Base-by-base conservation (phyloP, 495 filamentous ascomycete genomes). In the Podospora pseudopauciseta region DNA sequence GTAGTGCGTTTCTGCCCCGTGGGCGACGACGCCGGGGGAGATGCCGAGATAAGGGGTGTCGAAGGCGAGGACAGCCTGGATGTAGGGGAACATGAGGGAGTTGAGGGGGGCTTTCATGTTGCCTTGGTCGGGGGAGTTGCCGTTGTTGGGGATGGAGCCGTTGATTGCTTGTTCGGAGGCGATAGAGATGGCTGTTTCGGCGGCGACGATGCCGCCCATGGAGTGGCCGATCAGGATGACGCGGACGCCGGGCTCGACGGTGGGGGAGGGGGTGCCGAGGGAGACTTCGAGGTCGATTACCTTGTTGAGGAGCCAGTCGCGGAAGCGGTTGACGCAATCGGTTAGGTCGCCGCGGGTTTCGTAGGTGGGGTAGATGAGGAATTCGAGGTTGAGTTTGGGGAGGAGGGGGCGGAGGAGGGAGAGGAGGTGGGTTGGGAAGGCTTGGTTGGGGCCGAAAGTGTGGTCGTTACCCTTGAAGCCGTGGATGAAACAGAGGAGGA, bases 141-240 rank as follows among this genome's bases (percentile, higher is more conserved):
- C 68, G 64, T 75, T 69, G 20, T 77, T 70, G 27, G 74, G 63
- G 62, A 68, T 74, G 66, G 70, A 69, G 61, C 71, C 71, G 73
- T 76, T 73, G 69, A 94, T 87, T 23, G 90, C 89, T 56, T 89
- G 82, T 68, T 96, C 92, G 27, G 83, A 82, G 32, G 88, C 81
- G 19, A 95, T 82, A 16, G 86, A 69, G 70, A 97, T 84, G 56
- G 95, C 79, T 0, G 91, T 89, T 67, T 99, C 95, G 23, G 93
- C 94, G 27, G 92, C 95, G 16, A 99, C 93, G 72, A 99, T 97
- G 68, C 95, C 95, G 71, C 94, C 95, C 95, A 99, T 99, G 13
- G 90, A 93, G 76, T 99, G 95, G 13, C 96, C 94, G 53, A 97
- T 82, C 0, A 99, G 81, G 69, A 97, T 85, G 26, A 90, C 90